phyloP scores from a whole-genome alignment of 73 alveolate genomes.

The Stentor coeruleus region DNA sequence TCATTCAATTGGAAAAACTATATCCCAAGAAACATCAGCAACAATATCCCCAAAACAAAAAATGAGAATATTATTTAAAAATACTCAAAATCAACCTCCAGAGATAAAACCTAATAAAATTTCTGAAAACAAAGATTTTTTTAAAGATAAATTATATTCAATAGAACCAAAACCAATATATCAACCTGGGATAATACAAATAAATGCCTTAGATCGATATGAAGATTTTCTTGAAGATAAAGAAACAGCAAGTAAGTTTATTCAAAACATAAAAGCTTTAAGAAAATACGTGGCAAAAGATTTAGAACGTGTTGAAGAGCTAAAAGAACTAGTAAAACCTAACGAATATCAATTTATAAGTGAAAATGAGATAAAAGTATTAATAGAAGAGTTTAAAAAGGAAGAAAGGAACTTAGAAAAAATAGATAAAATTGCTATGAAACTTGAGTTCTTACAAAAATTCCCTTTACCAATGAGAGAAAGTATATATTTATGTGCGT shows the following conservation, averaged over 20 bases:
- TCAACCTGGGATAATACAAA: neutral
- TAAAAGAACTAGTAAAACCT: neutral
- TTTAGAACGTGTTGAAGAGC: neutral
- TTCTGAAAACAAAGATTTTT: no score
- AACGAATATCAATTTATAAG: neutral
- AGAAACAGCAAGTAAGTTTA: neutral
- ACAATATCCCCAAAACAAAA: neutral
- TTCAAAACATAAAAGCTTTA: neutral
- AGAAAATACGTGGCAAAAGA: neutral
- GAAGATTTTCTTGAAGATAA: neutral
- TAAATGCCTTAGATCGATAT: neutral
- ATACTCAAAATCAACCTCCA: neutral
- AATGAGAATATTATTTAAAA: no score
- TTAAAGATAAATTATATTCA: neutral
- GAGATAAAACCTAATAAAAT: neutral
- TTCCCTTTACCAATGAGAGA: neutral
- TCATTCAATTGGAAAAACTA: neutral
- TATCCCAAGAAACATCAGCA: neutral
- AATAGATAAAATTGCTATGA: neutral
- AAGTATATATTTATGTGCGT: neutral
- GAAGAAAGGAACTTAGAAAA: neutral
- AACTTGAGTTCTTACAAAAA: slow-evolving; percentile 11
- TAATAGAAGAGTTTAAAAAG: neutral
- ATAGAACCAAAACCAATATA: neutral
- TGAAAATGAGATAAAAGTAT: neutral